Evolutionary conservation across 306 rosid genomes (phyloP).

Genomic region (Malus orientalis): DNA sequence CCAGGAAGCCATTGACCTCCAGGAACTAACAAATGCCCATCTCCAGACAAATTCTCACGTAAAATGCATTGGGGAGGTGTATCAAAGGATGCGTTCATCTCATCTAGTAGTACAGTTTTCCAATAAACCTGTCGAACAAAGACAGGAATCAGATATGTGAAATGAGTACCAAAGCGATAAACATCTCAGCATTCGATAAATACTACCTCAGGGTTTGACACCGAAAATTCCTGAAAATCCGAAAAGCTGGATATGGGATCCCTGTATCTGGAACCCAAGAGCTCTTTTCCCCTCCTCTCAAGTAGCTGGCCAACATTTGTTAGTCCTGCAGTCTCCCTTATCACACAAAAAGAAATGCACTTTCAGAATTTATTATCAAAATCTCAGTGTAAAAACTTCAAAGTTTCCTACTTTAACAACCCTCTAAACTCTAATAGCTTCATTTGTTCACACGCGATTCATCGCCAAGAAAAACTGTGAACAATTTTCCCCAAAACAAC

Average conservation of each 20-base stretch:
- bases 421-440: no score
- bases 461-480: no score
- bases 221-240: constrained; percentile 73
- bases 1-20: constrained; percentile 91
- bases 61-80: constrained; percentile 66
- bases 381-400: neutral
- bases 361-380: neutral
- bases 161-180: constrained; percentile 1
- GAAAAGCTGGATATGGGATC: constrained; percentile 80
- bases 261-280: constrained; percentile 62
- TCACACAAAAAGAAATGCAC: constrained; percentile 13
- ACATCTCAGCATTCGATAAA: neutral
- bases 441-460: no score
- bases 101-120: constrained; percentile 60
- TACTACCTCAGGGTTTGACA: constrained; percentile 68
- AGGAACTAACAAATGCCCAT: constrained; percentile 29
- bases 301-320: constrained; percentile 71
- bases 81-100: constrained; percentile 56
- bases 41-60: constrained; percentile 31
- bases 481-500: neutral
- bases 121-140: constrained; percentile 59
- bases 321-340: constrained; percentile 44
- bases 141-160: constrained; percentile 1
- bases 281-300: constrained; percentile 61
- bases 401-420: no score